A percentile compares a stretch with the other conserved stretches of the same genome.
Evolutionary conservation across 768 basidiomycete species (phyloP).

Genomic region (Mycena sanguinolenta): DNA sequence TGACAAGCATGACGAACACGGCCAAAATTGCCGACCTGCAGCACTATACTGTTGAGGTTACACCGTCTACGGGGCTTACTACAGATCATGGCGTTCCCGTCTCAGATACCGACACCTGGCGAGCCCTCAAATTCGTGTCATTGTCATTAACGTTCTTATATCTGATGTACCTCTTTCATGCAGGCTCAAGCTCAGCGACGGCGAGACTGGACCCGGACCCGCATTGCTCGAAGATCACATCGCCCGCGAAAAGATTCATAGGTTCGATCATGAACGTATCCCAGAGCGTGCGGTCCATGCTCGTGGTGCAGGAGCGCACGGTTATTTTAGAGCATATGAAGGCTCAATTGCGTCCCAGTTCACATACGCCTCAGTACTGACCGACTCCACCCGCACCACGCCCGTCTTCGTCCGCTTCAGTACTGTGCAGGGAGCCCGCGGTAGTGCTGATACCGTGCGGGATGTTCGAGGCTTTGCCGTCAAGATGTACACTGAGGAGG

Average conservation of each 20-base stretch:
- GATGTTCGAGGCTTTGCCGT: conserved; percentile 91
- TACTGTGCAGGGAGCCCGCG: conserved; percentile 85
- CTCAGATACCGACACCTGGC: conserved; percentile 78
- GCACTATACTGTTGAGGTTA: too few species aligned
- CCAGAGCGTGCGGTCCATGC: conserved; percentile 82
- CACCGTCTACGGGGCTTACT: conserved; percentile 63
- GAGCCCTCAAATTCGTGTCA: too few species aligned
- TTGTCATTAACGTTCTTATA: conserved; percentile 9
- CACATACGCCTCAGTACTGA: conserved; percentile 78
- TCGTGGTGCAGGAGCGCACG: conserved; percentile 84
- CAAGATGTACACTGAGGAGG: conserved; percentile 87
- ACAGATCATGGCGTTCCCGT: conserved; percentile 74
- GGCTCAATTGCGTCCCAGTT: conserved; percentile 62
- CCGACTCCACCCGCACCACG: conserved; percentile 78
- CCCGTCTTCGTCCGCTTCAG: conserved; percentile 88
- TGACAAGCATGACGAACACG: too few species aligned
- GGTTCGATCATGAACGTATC: conserved; percentile 91
- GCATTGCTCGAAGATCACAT: conserved; percentile 85
- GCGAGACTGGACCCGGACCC: conserved; percentile 66
- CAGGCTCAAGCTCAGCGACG: conserved; percentile 70
- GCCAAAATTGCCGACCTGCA: too few species aligned
- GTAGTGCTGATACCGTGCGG: conserved; percentile 86
- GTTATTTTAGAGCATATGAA: conserved; percentile 69
- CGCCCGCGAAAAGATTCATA: conserved; percentile 41
- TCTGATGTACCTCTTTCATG: neutral